These are phyloP conservation scores for Cordyceps fumosorosea DNA, from an alignment of 2,329 filamentous ascomycete species.

Conservation along the genomic window DNA sequence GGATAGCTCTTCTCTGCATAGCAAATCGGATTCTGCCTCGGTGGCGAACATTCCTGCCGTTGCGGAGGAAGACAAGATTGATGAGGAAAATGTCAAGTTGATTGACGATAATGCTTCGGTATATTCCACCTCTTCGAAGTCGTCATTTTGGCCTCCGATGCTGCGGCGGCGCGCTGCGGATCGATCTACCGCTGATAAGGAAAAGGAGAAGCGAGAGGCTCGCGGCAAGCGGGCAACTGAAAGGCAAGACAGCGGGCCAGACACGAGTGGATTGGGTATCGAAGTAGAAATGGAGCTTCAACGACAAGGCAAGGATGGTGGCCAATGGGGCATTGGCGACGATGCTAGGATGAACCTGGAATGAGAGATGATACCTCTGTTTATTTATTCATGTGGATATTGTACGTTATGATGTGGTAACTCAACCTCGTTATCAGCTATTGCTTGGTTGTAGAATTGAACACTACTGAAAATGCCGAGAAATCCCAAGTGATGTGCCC, in stretches of 20 bases:
- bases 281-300: constrained; percentile 47
- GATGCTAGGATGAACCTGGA: constrained; percentile 80
- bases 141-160: constrained; percentile 35
- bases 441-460: background rate
- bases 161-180: constrained; percentile 35
- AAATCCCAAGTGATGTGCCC: background rate
- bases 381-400: background rate
- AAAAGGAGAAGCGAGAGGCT: constrained; percentile 16
- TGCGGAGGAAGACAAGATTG: constrained; percentile 18
- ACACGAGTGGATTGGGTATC: constrained; percentile 33
- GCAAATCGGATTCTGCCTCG: constrained; percentile 19
- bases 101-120: constrained; percentile 39
- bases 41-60: constrained; percentile 17
- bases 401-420: background rate
- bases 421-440: background rate
- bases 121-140: constrained; percentile 42
- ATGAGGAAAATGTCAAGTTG: constrained; percentile 24
- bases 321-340: constrained; percentile 73
- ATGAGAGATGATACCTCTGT: constrained; percentile 29
- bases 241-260: constrained; percentile 38
- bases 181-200: constrained; percentile 19
- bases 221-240: constrained; percentile 32
- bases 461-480: background rate
- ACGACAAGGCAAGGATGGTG: constrained; percentile 47
- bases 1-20: constrained; percentile 27